Conservation (phyloP, 1,284 basidiomycete species). For the Cutaneotrichosporon sp. region DNA sequence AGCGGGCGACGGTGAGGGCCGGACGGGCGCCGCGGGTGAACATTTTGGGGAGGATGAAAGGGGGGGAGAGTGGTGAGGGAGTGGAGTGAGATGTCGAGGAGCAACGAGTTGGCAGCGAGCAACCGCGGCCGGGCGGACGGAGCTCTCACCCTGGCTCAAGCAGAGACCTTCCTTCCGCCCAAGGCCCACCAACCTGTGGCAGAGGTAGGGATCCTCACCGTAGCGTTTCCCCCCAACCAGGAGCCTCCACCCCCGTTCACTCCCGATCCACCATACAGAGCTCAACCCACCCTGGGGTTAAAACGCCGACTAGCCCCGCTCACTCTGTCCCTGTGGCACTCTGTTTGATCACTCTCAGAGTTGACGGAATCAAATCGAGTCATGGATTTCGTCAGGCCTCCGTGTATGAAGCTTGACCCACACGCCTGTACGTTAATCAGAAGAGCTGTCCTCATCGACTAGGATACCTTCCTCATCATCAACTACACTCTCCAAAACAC, state of each 20-base stretch:
- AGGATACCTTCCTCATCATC: not conserved
- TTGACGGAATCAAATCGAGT: not conserved
- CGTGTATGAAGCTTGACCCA: no score
- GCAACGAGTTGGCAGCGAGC: constrained; percentile 6
- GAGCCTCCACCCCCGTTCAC: not conserved
- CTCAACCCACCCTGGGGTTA: not conserved
- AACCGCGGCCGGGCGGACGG: not conserved
- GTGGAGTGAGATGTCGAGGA: constrained; percentile 20
- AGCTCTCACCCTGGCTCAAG: no score
- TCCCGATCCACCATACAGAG: constrained; percentile 1
- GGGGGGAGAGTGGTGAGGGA: constrained; percentile 19
- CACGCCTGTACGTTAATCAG: not conserved
- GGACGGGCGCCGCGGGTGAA: constrained; percentile 65
- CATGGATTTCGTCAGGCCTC: not conserved
- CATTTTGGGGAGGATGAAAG: constrained; percentile 36
- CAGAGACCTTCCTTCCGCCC: not conserved
- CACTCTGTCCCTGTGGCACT: not conserved
- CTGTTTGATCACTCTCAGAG: not conserved
- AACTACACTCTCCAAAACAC: not conserved
- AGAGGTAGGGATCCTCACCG: not conserved
- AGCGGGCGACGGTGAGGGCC: constrained; percentile 57
- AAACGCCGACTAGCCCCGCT: constrained; percentile 6
- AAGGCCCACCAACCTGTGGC: not conserved
- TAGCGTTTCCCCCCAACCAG: not conserved
- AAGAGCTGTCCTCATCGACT: not conserved